Evolutionary conservation across 2,329 filamentous ascomycete genomes (phyloP).

Genomic region (Fusarium drepaniforme): DNA sequence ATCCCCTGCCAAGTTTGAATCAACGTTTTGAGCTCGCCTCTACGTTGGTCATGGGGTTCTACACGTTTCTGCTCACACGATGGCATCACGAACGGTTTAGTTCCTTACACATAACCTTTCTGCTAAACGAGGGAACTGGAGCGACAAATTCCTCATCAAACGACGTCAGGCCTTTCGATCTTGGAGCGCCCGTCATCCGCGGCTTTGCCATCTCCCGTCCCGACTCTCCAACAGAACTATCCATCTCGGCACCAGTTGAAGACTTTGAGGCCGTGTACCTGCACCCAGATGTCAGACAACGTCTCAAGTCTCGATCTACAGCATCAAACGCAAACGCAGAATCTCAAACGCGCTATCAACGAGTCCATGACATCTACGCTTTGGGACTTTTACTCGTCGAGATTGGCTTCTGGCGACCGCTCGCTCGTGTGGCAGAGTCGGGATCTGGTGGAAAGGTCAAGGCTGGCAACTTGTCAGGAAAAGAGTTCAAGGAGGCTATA

Average conservation of each 20-base stretch:
- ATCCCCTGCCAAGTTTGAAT: neutral
- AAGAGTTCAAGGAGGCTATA: neutral
- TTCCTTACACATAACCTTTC: neutral
- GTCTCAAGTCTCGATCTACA: neutral
- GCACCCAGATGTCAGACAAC: neutral
- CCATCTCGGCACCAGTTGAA: neutral
- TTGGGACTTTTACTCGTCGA: neutral
- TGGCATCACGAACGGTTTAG: constrained; percentile 14
- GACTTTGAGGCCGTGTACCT: neutral
- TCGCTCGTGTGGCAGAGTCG: neutral
- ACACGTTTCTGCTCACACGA: neutral
- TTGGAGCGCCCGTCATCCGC: neutral
- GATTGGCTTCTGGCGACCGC: constrained; percentile 4
- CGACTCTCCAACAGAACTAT: neutral
- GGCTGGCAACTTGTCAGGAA: fast-evolving
- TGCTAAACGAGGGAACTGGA: neutral
- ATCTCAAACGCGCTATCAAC: neutral
- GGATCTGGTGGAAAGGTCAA: neutral
- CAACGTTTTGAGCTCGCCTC: neutral
- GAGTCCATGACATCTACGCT: constrained; percentile 3
- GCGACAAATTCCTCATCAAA: neutral
- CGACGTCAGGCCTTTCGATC: neutral
- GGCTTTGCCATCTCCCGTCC: constrained; percentile 3
- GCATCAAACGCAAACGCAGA: neutral
- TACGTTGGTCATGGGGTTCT: neutral